These are phyloP conservation scores for Penicillium tannophilum DNA, from an alignment of 495 filamentous ascomycete species.

Conservation along the genomic window DNA sequence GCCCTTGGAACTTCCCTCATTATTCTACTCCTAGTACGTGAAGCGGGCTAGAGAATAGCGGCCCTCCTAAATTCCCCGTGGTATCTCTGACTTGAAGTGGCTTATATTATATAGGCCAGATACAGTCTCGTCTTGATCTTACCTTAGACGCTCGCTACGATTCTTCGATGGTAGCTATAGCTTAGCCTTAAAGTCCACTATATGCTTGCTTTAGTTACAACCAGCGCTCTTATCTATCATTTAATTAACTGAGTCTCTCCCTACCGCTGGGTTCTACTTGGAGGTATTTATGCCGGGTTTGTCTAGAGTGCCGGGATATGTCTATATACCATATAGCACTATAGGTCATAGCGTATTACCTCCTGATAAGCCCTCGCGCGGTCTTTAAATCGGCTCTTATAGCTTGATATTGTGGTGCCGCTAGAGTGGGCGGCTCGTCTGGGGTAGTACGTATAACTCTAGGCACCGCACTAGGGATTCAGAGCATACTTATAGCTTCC, in stretches of 20 bases:
- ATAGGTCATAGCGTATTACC: constrained; percentile 6
- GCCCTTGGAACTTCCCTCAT: constrained; percentile 5
- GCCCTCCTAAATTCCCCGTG: not conserved
- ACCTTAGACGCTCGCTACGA: constrained; percentile 11
- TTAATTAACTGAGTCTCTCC: not conserved
- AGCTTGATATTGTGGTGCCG: constrained; percentile 13
- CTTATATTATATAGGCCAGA: constrained; percentile 5
- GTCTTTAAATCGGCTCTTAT: constrained; percentile 12
- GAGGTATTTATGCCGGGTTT: constrained; percentile 6
- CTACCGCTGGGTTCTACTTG: constrained; percentile 12
- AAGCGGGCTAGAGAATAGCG: not conserved
- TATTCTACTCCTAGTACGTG: constrained; percentile 6
- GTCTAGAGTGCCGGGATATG: not conserved
- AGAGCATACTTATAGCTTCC: constrained; percentile 10
- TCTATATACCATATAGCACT: constrained; percentile 7
- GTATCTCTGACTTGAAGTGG: not conserved
- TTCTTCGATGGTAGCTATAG: constrained; percentile 9
- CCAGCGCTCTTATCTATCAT: constrained; percentile 8
- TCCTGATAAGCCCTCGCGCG: not conserved
- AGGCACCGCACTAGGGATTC: constrained; percentile 8
- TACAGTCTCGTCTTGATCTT: constrained; percentile 10
- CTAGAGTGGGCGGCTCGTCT: constrained; percentile 2
- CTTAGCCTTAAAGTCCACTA: constrained; percentile 4
- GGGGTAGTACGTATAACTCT: constrained; percentile 16
- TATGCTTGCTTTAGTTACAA: not conserved